Percentiles rank a stretch among this genome's conserved stretches.
These are phyloP conservation scores for Xylariaceae sp. DNA, from an alignment of 2,329 filamentous ascomycete species.

Conservation along the genomic window DNA sequence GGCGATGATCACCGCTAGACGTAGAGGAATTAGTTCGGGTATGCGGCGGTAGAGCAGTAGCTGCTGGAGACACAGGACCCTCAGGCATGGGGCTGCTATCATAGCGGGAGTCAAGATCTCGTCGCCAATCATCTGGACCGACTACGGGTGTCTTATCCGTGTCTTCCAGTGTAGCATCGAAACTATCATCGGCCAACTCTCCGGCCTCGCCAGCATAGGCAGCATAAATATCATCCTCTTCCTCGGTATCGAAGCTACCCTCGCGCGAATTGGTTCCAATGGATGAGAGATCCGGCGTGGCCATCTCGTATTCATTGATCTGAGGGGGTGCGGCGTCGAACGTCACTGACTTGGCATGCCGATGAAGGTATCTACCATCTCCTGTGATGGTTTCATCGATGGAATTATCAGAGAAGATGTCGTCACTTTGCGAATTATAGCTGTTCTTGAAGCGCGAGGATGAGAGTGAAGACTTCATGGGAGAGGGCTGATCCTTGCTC, in stretches of 20 bases:
- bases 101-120: constrained; percentile 67
- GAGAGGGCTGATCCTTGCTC: constrained; percentile 68
- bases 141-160: constrained; percentile 97
- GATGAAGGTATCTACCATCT: constrained; percentile 63
- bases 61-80: constrained; percentile 38
- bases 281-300: constrained; percentile 91
- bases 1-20: constrained; percentile 76
- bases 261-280: constrained; percentile 84
- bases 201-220: constrained; percentile 50
- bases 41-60: constrained; percentile 49
- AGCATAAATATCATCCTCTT: constrained; percentile 61
- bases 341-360: constrained; percentile 93
- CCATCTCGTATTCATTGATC: constrained; percentile 97
- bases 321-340: constrained; percentile 92
- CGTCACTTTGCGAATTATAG: constrained; percentile 63
- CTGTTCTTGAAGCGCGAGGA: constrained; percentile 58
- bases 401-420: constrained; percentile 62
- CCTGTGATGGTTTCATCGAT: constrained; percentile 54
- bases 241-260: constrained; percentile 84
- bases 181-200: constrained; percentile 73
- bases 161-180: constrained; percentile 91
- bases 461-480: constrained; percentile 84
- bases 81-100: constrained; percentile 65
- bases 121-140: constrained; percentile 93
- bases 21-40: constrained; percentile 65